phyloP scores from a whole-genome alignment of 2,329 filamentous ascomycete species.

The Beauveria pseudobassiana region DNA sequence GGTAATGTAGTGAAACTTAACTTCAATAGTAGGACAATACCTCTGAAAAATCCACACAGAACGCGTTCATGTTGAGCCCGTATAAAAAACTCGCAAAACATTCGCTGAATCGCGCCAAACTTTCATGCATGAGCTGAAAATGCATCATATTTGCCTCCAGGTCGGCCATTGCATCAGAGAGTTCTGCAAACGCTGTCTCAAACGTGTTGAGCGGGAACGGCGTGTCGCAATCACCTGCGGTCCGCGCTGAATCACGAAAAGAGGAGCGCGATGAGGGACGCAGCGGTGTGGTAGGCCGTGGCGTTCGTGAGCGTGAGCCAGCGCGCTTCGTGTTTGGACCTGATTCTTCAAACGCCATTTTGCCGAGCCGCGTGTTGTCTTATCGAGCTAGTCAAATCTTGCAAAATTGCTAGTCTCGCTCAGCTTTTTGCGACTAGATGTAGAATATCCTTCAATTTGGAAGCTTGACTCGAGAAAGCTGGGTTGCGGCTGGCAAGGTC shows the following conservation, averaged over 20 bases:
- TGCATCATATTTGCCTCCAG: conserved; percentile 97
- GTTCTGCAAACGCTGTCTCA: conserved; percentile 86
- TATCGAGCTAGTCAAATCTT: background rate
- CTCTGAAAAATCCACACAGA: conserved; percentile 96
- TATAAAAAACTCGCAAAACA: conserved; percentile 94
- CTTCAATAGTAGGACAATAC: conserved; percentile 36
- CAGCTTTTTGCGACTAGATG: no score
- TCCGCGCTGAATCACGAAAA: conserved; percentile 66
- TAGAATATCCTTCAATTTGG: no score
- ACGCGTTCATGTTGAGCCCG: conserved; percentile 97
- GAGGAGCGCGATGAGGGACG: conserved; percentile 85
- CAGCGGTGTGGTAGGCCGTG: conserved; percentile 84
- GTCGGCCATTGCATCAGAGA: conserved; percentile 89
- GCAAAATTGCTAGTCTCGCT: no score
- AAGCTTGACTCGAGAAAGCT: background rate
- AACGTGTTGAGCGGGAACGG: conserved; percentile 70
- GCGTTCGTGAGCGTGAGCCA: conserved; percentile 55
- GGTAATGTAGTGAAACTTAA: background rate
- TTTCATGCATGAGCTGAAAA: conserved; percentile 94
- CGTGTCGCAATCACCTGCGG: conserved; percentile 42
- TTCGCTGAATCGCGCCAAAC: conserved; percentile 85
- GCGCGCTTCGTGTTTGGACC: conserved; percentile 34
- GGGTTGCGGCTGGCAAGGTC: background rate
- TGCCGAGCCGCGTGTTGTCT: conserved; percentile 1
- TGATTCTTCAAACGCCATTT: conserved; percentile 22